These are phyloP conservation scores for Mortierella sp. DNA, from an alignment of 371 early-diverging fungal genomes.

Conservation along the genomic window DNA sequence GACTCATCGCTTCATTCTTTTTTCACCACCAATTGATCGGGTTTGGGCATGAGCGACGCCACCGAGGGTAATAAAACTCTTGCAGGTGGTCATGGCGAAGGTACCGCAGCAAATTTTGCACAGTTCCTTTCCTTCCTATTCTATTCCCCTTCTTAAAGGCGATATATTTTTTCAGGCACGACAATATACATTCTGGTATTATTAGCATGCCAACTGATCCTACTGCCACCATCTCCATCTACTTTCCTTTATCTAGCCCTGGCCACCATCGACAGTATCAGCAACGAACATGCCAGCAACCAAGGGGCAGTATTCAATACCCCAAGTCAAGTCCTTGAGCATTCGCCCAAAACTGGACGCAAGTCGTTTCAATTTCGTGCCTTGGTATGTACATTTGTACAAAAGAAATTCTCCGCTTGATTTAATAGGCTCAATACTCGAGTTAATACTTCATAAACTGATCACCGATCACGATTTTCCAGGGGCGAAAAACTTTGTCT, in stretches of 20 bases:
- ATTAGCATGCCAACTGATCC: too few species aligned
- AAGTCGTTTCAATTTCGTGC: constrained; percentile 60
- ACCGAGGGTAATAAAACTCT: neutral
- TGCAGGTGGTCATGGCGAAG: constrained; percentile 8
- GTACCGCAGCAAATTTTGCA: neutral
- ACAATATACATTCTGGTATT: neutral
- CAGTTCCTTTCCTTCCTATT: neutral
- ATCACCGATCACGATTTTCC: neutral
- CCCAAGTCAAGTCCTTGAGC: constrained; percentile 11
- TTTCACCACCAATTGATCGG: neutral
- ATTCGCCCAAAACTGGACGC: constrained; percentile 43
- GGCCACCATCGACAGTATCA: constrained; percentile 11
- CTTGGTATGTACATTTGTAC: constrained; percentile 30
- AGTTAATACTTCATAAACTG: neutral
- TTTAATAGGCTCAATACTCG: neutral
- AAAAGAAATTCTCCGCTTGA: neutral
- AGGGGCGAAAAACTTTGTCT: constrained; percentile 69
- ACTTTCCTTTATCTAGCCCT: neutral
- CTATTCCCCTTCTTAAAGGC: neutral
- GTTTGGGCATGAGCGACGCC: constrained; percentile 6
- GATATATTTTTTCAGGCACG: neutral
- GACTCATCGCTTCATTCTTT: neutral
- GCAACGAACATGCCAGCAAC: constrained; percentile 3
- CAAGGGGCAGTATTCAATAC: constrained; percentile 9
- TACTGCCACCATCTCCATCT: neutral